A percentile compares a stretch with the other conserved stretches of the same genome.
Conservation (phyloP, 768 basidiomycete species). For the Phanerodontia chrysosporium region DNA sequence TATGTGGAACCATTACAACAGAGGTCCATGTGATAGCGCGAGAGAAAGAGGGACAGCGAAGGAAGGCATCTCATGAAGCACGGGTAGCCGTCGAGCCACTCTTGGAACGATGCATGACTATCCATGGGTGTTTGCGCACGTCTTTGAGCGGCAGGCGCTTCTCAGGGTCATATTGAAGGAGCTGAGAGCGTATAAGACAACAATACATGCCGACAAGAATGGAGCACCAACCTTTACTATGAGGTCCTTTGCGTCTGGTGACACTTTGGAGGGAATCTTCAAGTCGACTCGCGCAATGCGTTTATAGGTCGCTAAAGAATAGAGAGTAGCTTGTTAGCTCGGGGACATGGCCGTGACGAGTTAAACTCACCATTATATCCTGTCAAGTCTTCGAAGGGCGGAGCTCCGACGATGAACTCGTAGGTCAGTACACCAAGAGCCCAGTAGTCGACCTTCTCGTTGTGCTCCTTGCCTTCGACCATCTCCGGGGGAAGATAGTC, state of each 20-base stretch:
- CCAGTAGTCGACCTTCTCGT: slow-evolving; percentile 92
- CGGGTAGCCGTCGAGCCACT: slow-evolving; percentile 1
- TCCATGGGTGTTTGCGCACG: slow-evolving; percentile 85
- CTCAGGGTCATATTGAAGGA: slow-evolving; percentile 79
- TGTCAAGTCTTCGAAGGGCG: slow-evolving; percentile 81
- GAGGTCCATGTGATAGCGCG: not conserved
- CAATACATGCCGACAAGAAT: not conserved
- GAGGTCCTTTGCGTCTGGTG: slow-evolving; percentile 41
- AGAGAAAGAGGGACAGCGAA: not conserved
- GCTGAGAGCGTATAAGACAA: slow-evolving; percentile 40
- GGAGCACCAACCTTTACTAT: slow-evolving; percentile 36
- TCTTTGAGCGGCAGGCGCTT: slow-evolving; percentile 70
- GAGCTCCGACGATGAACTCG: slow-evolving; percentile 85
- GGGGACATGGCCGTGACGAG: too few relatives aligned
- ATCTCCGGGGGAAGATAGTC: slow-evolving; percentile 99
- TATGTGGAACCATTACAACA: not conserved
- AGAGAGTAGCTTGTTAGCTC: not conserved
- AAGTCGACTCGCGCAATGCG: slow-evolving; percentile 89
- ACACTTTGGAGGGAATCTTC: slow-evolving; percentile 35
- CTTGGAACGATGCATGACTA: slow-evolving; percentile 62
- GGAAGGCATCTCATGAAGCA: slow-evolving; percentile 1
- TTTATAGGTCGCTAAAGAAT: slow-evolving; percentile 74
- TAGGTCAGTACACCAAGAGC: slow-evolving; percentile 95
- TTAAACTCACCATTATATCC: slow-evolving; percentile 76
- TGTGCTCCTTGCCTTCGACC: slow-evolving; percentile 90